phyloP scores from a whole-genome alignment of 805 yeast species.

The Cyberlindnera euphorbiae region DNA sequence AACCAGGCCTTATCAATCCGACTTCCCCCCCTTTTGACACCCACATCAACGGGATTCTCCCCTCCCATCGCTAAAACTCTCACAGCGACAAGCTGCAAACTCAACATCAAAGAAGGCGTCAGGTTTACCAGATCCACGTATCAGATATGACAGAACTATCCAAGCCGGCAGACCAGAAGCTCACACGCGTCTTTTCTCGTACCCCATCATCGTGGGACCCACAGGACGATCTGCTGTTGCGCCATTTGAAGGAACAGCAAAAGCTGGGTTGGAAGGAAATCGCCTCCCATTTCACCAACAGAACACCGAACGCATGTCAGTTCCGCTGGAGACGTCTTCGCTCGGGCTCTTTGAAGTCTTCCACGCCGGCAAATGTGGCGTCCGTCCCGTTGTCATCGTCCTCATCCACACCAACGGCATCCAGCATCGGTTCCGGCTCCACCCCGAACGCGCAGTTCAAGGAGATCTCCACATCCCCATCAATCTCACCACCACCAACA shows the following conservation, averaged over 20 bases:
- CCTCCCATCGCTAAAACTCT: too few species aligned
- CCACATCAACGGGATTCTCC: not conserved
- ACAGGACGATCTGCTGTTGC: conserved; percentile 63
- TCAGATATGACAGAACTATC: conserved; percentile 2
- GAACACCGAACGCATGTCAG: conserved; percentile 89
- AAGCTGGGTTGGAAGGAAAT: conserved; percentile 90
- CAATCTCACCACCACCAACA: conserved; percentile 13
- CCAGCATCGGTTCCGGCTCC: conserved; percentile 6
- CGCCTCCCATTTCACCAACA: conserved; percentile 66
- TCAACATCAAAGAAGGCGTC: too few species aligned
- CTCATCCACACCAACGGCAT: conserved; percentile 16
- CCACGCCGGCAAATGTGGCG: conserved; percentile 4
- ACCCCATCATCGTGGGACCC: conserved; percentile 73
- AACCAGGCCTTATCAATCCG: not conserved
- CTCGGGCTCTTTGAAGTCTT: conserved; percentile 35
- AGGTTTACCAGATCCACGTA: too few species aligned
- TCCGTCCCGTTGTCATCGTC: conserved; percentile 12
- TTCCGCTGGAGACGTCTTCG: conserved; percentile 79
- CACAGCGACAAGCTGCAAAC: too few species aligned
- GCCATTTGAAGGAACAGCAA: conserved; percentile 76
- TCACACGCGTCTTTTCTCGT: conserved; percentile 25
- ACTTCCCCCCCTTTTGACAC: not conserved
- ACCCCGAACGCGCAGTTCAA: conserved; percentile 11
- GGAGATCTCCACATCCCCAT: conserved; percentile 11
- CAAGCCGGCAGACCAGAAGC: conserved; percentile 11